These are phyloP conservation scores for Pythium brachiatum DNA, from an alignment of 352 stramenopile genomes.

Conservation along the genomic window DNA sequence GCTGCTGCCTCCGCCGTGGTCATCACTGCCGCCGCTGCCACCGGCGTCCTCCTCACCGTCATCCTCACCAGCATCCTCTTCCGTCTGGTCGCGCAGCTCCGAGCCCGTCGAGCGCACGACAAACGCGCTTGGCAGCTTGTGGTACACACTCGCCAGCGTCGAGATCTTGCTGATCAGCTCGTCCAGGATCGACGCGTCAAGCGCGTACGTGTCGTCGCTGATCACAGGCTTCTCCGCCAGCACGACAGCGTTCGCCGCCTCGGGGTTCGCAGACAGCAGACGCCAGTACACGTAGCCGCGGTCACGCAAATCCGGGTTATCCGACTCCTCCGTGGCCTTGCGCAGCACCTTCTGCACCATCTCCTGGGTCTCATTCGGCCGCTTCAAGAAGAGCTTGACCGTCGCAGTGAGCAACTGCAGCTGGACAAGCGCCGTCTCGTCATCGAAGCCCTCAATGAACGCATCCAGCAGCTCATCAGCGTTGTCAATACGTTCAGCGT, in stretches of 20 bases:
- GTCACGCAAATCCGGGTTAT: constrained; percentile 99
- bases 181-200: constrained; percentile 95
- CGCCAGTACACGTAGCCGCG: constrained; percentile 99
- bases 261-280: constrained; percentile 96
- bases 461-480: constrained; percentile 98
- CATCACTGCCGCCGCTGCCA: constrained; percentile 44
- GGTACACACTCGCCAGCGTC: constrained; percentile 97
- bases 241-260: constrained; percentile 97
- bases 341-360: constrained; percentile 98
- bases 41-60: constrained; percentile 55
- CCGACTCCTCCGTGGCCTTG: constrained; percentile 96
- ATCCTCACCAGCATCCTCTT: constrained; percentile 57
- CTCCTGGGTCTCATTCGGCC: constrained; percentile 89
- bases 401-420: constrained; percentile 98
- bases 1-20: constrained; percentile 25
- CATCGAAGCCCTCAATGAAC: constrained; percentile 98
- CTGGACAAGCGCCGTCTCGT: constrained; percentile 96
- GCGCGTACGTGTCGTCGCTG: constrained; percentile 96
- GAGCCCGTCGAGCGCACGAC: constrained; percentile 82
- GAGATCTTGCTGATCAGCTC: constrained; percentile 97
- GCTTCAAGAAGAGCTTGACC: constrained; percentile 99
- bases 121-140: constrained; percentile 91
- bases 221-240: constrained; percentile 99
- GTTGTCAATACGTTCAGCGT: constrained; percentile 99
- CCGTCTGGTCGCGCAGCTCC: constrained; percentile 64